Conservation (phyloP, 495 filamentous ascomycete species). For the Polyplosphaeria fusca region DNA sequence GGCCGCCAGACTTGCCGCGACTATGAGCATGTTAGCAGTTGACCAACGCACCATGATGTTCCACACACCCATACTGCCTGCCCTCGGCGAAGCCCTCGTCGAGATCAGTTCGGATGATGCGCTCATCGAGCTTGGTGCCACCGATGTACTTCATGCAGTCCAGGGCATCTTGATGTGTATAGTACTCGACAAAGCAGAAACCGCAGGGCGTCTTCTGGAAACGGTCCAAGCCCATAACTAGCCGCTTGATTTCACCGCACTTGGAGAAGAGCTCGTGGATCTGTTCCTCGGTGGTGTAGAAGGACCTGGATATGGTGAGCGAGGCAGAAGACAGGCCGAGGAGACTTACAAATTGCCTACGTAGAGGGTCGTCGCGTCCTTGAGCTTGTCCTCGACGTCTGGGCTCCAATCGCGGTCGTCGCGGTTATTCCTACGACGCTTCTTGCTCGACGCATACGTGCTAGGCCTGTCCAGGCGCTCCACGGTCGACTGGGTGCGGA, state of each 20-base stretch:
- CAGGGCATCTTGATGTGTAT: constrained; percentile 90
- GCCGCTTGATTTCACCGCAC: constrained; percentile 92
- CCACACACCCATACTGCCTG: constrained; percentile 76
- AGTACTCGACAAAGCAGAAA: constrained; percentile 99
- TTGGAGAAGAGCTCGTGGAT: constrained; percentile 97
- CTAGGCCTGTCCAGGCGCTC: constrained; percentile 86
- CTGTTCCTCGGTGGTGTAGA: constrained; percentile 98
- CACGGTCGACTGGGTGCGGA: constrained; percentile 59
- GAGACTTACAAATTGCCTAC: constrained; percentile 88
- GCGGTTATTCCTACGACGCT: constrained; percentile 57
- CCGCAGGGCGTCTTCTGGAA: constrained; percentile 97
- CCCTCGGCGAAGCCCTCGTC: constrained; percentile 96
- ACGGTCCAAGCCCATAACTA: constrained; percentile 97
- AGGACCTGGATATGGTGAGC: constrained; percentile 66
- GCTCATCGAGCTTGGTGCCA: constrained; percentile 96
- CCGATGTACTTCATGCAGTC: constrained; percentile 99
- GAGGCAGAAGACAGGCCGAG: not conserved
- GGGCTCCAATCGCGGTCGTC: constrained; percentile 51
- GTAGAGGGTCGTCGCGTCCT: constrained; percentile 89
- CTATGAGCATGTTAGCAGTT: constrained; percentile 37
- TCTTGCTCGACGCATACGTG: constrained; percentile 70
- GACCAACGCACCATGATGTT: too few relatives aligned
- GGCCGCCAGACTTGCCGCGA: constrained; percentile 86
- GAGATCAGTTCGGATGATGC: constrained; percentile 93
- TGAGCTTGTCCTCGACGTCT: constrained; percentile 64